Evolutionary conservation across 495 filamentous ascomycete species (phyloP), one percentile per base, ranked within the genome.

Genomic region (Neurospora tetraspora): DNA sequence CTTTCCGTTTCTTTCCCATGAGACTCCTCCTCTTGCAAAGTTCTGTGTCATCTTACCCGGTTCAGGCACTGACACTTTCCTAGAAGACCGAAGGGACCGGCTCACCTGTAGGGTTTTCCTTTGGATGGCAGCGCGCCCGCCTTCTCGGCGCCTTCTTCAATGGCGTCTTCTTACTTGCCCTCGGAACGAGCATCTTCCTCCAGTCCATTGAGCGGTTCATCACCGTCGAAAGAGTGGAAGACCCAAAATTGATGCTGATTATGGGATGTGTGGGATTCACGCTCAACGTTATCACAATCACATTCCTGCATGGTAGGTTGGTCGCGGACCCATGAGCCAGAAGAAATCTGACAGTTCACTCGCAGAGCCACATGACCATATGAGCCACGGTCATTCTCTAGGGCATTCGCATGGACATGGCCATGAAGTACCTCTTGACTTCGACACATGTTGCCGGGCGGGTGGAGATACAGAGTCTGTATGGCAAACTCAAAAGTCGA

Each of bases 91-190:
- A 85, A 70, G 76, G 76, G 8, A 76, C 74, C 69, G 74, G 80
- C 9, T 81, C 81, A 11, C 85, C 83, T 16, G 77, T 81, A 70
- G 80, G 80, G 47, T 77, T 84, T 34, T 83, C 82, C 1, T 82
- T 78, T 71, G 83, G 94, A 82, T 98, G 95, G 95, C 94, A 97
- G 86, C 91, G 95, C 37, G 94, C 95, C 5, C 91, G 94, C 79
- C 91, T 95, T 1, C 87, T 98, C 3, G 95, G 95, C 76, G 94
- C 95, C n/a, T 87, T 98, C 73, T 90, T 97, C 77, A 98, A 98
- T 77, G 95, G 95, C 38, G 92, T 96, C n/a, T 97, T 98, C 80
- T 87, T 98, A 71, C 88, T 98, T 70, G 94, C 94, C 0, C 85
- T 98, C 8, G 97, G 94, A 73, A 78, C 97, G 72, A 94, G 94